Base-by-base conservation (phyloP, 306 rosid species). In the Pueraria montana region DNA sequence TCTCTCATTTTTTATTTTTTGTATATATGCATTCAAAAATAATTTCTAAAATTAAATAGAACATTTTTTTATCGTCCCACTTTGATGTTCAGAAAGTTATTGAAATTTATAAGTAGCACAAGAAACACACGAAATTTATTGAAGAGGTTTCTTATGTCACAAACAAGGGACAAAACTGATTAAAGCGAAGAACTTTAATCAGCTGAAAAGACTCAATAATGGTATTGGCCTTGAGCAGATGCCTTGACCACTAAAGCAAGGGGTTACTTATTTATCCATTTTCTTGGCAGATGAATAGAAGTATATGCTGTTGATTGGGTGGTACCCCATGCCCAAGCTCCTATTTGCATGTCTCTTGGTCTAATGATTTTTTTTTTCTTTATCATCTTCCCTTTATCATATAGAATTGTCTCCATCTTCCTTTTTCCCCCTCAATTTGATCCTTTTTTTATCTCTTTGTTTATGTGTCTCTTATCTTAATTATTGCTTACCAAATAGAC, bases 101-200 rank as follows among this genome's bases (percentile, higher is more conserved):
- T 17, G 48, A 48, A 63, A 45, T 2, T 30, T 46, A 46, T 30
- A 6, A 0, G 4, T 2, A 46, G 18, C 46, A n/a, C 26, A 59
- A 30, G 32, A 71, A 45, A 32, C 5, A 16, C 8, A 30, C 8
- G n/a, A 26, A 40, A 42, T 76, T 64, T 1, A 27, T 64, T 12
- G 34, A 26, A 77, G 34, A 49, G 40, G 52, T 2, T 50, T 36
- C 40, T 12, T 32, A 21, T 6, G 55, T 32, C 68, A 50, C 45
- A 21, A 9, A n/a, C 21, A 38, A 6, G 18, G 9, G 84, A 56
- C 50, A 38, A 40, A 13, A 16, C 6, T 68, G 36, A 32, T 68
- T 38, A 45, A 58, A 71, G 38, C 38, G 46, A 80, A 46, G 32
- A 72, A 80, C 52, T 80, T 71, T 71, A 42, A 70, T 56, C 1